Base-by-base conservation (phyloP, 108 stramenopile species). In the Licmophora abbreviata region DNA sequence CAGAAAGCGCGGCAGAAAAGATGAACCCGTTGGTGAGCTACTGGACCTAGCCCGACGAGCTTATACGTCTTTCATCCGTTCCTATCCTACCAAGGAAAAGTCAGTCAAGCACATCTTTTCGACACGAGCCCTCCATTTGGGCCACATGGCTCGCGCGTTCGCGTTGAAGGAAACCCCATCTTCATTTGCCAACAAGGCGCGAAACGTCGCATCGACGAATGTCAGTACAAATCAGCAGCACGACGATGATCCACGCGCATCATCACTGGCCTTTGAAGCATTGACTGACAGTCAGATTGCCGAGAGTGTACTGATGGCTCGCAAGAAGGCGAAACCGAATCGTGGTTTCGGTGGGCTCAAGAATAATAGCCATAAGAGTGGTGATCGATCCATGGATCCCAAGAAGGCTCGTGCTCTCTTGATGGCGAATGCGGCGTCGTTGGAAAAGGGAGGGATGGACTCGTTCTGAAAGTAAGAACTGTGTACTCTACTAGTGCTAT, bases 81-180 rank as follows among this genome's bases (percentile, higher is more conserved):
- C 86, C 10, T 92, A 92, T 56, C 74, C 86, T 27, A 85, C 91
- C n/a, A 85, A 83, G 51, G 91, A 92, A 55, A 76, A 88, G 59
- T 61, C 74, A 21, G 79, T 92, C 4, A 67, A 77, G 22, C 84
- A 88, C 37, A 85, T 92, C 36, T 92, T 92, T 54, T 78, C 79
- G 44, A 66, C 86, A 6, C 48, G 86, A 44, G 83, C 83, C 4
- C 56, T 92, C 37, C 91, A 92, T 69, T 49, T 88, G 32, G 91
- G 91, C 11, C 91, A 92, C 55, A 70, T 92, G 29, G 91, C 91
- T 7, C 62, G 82, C 37, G 85, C 86, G 1, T 74, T 92, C 63
- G 91, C 84, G 11, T 58, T 92, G 54, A 79, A 76, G 58, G 91
- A 92, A 62, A 71, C 83, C 44, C 91, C 91, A 3, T 86, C 80